These are phyloP conservation scores for Peniophora sp. DNA, from an alignment of 1,284 basidiomycete genomes.

Conservation along the genomic window DNA sequence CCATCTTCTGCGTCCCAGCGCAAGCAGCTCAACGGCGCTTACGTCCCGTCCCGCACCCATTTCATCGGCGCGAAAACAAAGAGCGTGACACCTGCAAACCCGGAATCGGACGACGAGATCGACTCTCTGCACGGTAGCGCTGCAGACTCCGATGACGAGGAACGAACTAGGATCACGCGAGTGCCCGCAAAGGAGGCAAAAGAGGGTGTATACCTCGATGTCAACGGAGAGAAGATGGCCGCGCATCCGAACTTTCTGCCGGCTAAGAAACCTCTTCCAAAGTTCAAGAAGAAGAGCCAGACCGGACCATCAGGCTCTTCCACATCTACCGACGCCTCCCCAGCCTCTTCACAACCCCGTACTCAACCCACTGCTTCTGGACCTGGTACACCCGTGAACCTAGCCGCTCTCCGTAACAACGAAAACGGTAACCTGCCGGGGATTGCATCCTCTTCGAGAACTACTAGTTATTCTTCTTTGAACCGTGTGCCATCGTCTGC, in stretches of 20 bases:
- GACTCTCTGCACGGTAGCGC: background rate
- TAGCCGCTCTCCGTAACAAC: background rate
- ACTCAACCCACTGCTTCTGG: background rate
- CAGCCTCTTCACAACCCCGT: background rate
- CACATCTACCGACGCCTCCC: background rate
- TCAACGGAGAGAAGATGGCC: background rate
- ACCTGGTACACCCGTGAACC: no score
- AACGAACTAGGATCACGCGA: background rate
- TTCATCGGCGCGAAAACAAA: background rate
- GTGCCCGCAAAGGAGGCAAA: background rate
- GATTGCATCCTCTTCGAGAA: no score
- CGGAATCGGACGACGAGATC: background rate
- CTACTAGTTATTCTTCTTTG: no score
- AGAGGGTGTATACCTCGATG: background rate
- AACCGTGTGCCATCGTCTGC: no score
- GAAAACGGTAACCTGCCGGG: background rate
- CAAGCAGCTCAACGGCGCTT: background rate
- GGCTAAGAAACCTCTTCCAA: background rate
- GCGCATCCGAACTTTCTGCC: background rate
- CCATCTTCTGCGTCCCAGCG: no score
- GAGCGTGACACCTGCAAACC: background rate
- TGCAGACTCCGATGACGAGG: background rate
- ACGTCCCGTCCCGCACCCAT: background rate
- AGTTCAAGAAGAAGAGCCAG: constrained; percentile 1
- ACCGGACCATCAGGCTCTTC: background rate